These are phyloP conservation scores for Gymnopilus dilepis DNA, from an alignment of 768 basidiomycete genomes.

Conservation along the genomic window DNA sequence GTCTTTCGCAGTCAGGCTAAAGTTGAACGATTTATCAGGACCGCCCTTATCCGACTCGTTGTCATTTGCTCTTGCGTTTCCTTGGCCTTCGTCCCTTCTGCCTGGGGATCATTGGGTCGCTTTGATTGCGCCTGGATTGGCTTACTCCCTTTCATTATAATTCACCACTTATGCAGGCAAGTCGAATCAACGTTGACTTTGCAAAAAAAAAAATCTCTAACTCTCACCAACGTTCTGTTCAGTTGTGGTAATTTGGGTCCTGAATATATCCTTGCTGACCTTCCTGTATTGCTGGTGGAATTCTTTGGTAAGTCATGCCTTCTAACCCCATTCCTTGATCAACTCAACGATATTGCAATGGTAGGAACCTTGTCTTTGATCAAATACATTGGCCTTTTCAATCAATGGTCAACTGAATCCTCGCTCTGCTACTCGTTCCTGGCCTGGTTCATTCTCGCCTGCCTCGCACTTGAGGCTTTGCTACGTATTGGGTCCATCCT, in stretches of 20 bases:
- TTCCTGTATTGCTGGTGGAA: not conserved
- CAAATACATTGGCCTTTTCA: not conserved
- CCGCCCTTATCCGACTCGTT: not conserved
- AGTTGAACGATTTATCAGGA: too few species aligned
- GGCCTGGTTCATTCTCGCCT: not conserved
- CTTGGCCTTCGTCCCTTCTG: not conserved
- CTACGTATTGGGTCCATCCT: not conserved
- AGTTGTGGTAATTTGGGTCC: not conserved
- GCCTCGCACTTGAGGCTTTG: not conserved
- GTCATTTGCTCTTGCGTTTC: not conserved
- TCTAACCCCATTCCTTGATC: not conserved
- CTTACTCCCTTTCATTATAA: not conserved
- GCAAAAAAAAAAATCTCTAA: not conserved
- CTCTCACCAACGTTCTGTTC: not conserved
- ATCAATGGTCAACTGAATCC: not conserved
- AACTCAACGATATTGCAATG: not conserved
- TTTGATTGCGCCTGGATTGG: not conserved
- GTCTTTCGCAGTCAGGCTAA: too few species aligned
- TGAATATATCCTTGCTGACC: not conserved
- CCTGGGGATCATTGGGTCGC: not conserved
- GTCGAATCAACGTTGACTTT: not conserved
- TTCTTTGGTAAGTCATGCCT: not conserved
- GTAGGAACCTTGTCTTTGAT: not conserved
- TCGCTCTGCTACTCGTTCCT: not conserved
- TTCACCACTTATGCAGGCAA: not conserved